Conservation (phyloP, 306 rosid genomes). For the Dalbergia cochinchinensis region DNA sequence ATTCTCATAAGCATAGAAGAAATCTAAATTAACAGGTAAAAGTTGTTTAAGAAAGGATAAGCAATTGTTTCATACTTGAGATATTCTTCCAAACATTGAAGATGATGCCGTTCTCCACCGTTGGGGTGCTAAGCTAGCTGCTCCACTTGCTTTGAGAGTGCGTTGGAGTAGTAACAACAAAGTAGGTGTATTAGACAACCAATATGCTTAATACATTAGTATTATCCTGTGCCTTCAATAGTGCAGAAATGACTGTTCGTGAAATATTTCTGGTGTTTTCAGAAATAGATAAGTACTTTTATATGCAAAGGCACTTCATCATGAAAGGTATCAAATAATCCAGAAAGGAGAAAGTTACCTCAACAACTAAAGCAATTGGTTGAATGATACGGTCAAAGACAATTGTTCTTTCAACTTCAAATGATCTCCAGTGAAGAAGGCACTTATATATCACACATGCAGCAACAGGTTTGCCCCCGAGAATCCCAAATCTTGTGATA, state of each 20-base stretch:
- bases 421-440: constrained; percentile 99
- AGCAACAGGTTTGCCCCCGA: constrained; percentile 93
- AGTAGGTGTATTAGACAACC: constrained; percentile 98
- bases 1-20: constrained; percentile 36
- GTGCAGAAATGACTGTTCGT: constrained; percentile 45
- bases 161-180: constrained; percentile 95
- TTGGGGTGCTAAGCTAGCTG: constrained; percentile 99
- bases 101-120: constrained; percentile 93
- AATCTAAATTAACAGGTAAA: constrained; percentile 15
- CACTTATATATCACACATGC: constrained; percentile 96
- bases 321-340: constrained; percentile 36
- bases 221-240: constrained; percentile 85
- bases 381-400: constrained; percentile 97
- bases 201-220: constrained; percentile 85
- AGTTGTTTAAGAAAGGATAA: constrained; percentile 39
- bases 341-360: constrained; percentile 58
- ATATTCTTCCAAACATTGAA: constrained; percentile 98
- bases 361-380: constrained; percentile 92
- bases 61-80: constrained; percentile 74
- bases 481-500: constrained; percentile 97
- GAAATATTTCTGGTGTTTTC: constrained; percentile 36
- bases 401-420: constrained; percentile 97
- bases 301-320: constrained; percentile 43
- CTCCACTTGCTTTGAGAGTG: constrained; percentile 98
- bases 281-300: constrained; percentile 6